A percentile compares a stretch with the other conserved stretches of the same genome.
phyloP scores from a whole-genome alignment of 768 basidiomycete species.

The Candolleomyces eurysporus region DNA sequence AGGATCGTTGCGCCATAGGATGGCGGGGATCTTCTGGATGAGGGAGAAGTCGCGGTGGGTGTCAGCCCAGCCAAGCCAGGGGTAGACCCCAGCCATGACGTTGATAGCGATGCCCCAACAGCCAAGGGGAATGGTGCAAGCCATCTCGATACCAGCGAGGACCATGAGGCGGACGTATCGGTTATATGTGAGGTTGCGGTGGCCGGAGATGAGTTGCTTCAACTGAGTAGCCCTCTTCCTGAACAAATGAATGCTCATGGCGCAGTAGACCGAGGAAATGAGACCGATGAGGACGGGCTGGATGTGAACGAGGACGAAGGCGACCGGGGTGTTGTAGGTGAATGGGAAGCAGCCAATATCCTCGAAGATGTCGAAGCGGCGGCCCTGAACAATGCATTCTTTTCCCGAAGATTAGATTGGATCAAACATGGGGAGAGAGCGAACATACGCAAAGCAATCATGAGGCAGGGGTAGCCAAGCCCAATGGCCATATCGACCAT shows the following conservation, averaged over 20 bases:
- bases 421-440: not conserved
- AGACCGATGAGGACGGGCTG: slow-evolving; percentile 42
- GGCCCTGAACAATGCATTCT: slow-evolving; percentile 55
- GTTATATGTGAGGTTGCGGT: slow-evolving; percentile 41
- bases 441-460: not conserved
- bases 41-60: slow-evolving; percentile 48
- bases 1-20: slow-evolving; percentile 38
- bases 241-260: slow-evolving; percentile 40
- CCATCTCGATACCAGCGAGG: slow-evolving; percentile 45
- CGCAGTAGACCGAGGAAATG: slow-evolving; percentile 36
- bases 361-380: slow-evolving; percentile 60
- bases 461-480: slow-evolving; percentile 29
- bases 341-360: slow-evolving; percentile 55
- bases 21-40: slow-evolving; percentile 39
- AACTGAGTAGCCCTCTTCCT: slow-evolving; percentile 39
- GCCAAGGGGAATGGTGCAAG: slow-evolving; percentile 46
- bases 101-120: slow-evolving; percentile 38
- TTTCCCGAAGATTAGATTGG: not conserved
- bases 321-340: slow-evolving; percentile 46
- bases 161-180: slow-evolving; percentile 59
- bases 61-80: slow-evolving; percentile 50
- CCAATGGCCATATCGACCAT: slow-evolving; percentile 51
- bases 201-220: slow-evolving; percentile 38
- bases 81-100: slow-evolving; percentile 22
- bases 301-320: slow-evolving; percentile 41